These are phyloP conservation scores for Daldinia sp. DNA, from an alignment of 2,329 filamentous ascomycete species.

Conservation along the genomic window DNA sequence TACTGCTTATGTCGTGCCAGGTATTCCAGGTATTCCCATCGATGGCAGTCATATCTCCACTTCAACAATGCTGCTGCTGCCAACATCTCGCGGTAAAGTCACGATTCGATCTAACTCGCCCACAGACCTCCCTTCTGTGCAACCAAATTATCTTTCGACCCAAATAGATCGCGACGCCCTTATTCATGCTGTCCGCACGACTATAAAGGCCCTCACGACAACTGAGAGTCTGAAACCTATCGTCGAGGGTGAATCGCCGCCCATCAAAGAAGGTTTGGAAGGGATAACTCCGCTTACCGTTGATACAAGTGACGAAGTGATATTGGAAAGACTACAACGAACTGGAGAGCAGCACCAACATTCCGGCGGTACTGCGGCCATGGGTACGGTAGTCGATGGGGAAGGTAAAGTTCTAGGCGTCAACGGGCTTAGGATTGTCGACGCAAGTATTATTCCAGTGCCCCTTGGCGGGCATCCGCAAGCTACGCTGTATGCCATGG, in stretches of 20 bases:
- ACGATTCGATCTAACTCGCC: constrained; percentile 36
- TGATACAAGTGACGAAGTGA: constrained; percentile 42
- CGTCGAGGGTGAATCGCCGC: not conserved
- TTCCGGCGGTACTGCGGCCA: constrained; percentile 44
- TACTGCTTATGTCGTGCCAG: constrained; percentile 41
- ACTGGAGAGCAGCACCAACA: constrained; percentile 44
- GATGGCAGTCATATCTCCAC: constrained; percentile 44
- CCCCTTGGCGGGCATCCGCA: not conserved
- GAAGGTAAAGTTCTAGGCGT: not conserved
- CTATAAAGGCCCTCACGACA: not conserved
- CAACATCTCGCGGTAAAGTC: constrained; percentile 41
- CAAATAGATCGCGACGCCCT: not conserved
- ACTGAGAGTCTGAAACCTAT: not conserved
- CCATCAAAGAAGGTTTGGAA: constrained; percentile 31
- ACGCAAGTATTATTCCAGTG: not conserved
- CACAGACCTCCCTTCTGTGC: not conserved
- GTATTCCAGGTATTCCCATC: constrained; percentile 42
- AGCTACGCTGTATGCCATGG: not conserved
- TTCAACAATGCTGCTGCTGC: constrained; percentile 46
- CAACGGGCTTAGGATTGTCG: not conserved
- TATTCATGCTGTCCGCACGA: not conserved
- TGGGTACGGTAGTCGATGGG: constrained; percentile 37
- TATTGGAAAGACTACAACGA: constrained; percentile 44
- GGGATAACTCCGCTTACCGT: constrained; percentile 40
- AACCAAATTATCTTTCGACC: not conserved